phyloP scores from a whole-genome alignment of 371 early-diverging fungal genomes.

The Umbelopsis sp. region DNA sequence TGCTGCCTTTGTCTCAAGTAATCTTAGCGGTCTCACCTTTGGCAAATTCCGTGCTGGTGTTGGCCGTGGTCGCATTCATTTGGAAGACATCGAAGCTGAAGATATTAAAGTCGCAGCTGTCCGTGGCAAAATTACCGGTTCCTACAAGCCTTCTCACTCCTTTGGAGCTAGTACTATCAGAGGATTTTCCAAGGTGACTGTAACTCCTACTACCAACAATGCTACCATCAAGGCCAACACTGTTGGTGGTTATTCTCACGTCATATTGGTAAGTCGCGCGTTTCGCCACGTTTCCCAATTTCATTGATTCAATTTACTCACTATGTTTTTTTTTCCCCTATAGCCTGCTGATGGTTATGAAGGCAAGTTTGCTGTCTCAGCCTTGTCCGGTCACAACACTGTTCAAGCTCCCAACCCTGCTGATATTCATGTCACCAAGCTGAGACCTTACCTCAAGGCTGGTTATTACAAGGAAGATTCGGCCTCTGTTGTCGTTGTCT shows the following conservation, averaged over 20 bases:
- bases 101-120: constrained; percentile 29
- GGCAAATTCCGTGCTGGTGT: constrained; percentile 32
- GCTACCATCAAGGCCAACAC: constrained; percentile 31
- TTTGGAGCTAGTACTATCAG: constrained; percentile 28
- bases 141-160: constrained; percentile 26
- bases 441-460: constrained; percentile 25
- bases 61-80: constrained; percentile 31
- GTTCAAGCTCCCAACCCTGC: constrained; percentile 36
- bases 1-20: constrained; percentile 21
- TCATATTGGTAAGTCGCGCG: constrained; percentile 28
- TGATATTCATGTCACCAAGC: constrained; percentile 36
- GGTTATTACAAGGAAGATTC: constrained; percentile 39
- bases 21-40: constrained; percentile 27
- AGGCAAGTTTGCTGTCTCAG: constrained; percentile 30
- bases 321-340: not conserved
- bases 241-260: constrained; percentile 27
- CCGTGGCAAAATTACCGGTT: constrained; percentile 32
- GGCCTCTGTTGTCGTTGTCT: constrained; percentile 24
- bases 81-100: constrained; percentile 34
- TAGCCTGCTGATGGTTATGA: constrained; percentile 33
- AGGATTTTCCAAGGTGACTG: constrained; percentile 30
- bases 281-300: not conserved
- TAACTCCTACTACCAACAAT: constrained; percentile 27
- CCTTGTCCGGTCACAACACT: constrained; percentile 26
- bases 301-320: not conserved